Percentiles rank a stretch among this genome's conserved stretches.
phyloP scores from a whole-genome alignment of 805 yeast species.

The Priceomyces melissophilus region DNA sequence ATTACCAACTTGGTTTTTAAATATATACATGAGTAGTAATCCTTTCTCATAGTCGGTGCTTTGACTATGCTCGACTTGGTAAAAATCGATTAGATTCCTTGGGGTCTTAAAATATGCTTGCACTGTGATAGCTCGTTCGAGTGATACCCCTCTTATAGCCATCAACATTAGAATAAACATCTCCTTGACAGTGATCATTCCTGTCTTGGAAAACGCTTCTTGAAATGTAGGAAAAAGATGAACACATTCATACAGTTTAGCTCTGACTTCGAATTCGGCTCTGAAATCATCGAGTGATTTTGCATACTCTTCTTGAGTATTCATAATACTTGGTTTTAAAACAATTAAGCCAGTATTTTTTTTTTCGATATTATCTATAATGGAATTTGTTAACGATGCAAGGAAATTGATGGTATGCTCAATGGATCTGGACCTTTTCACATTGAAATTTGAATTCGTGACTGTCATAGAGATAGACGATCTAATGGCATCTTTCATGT shows the following conservation, averaged over 20 bases:
- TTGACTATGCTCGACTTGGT: constrained; percentile 20
- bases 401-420: constrained; percentile 72
- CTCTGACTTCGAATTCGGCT: constrained; percentile 33
- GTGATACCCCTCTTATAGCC: constrained; percentile 75
- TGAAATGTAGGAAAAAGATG: constrained; percentile 48
- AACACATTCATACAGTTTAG: constrained; percentile 32
- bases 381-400: constrained; percentile 43
- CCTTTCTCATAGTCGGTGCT: constrained; percentile 25
- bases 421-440: constrained; percentile 64
- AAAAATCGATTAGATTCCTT: constrained; percentile 49
- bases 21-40: constrained; percentile 22
- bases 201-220: constrained; percentile 64
- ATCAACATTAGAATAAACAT: constrained; percentile 72
- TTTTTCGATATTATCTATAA: constrained; percentile 34
- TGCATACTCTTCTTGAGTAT: constrained; percentile 50
- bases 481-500: constrained; percentile 62
- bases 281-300: constrained; percentile 41
- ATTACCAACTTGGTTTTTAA: constrained; percentile 45
- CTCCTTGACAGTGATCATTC: constrained; percentile 69
- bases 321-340: constrained; percentile 48
- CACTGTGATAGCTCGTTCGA: constrained; percentile 79
- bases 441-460: constrained; percentile 61
- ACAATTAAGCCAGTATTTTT: constrained; percentile 36
- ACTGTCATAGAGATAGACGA: constrained; percentile 74
- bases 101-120: constrained; percentile 76